Evolutionary conservation across 2,329 filamentous ascomycete genomes (phyloP).

Genomic region (Fusarium irregulare): DNA sequence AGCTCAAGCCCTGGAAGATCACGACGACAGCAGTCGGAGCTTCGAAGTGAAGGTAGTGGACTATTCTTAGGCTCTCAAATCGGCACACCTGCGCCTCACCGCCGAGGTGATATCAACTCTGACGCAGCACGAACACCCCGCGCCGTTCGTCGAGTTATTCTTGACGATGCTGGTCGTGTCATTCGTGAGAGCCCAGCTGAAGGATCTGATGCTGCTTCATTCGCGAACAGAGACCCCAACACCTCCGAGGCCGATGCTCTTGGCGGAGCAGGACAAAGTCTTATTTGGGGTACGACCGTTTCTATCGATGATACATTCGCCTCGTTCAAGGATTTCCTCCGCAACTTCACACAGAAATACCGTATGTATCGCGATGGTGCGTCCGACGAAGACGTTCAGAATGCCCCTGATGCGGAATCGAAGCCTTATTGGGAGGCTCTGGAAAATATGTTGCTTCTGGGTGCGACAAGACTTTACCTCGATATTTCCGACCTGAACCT

Average conservation of each 20-base stretch:
- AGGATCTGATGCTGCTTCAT: conserved; percentile 70
- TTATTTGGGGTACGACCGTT: conserved; percentile 98
- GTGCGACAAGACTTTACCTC: conserved; percentile 85
- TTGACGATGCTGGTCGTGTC: conserved; percentile 69
- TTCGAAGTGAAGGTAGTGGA: conserved; percentile 85
- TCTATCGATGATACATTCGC: conserved; percentile 90
- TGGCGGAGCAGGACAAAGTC: conserved; percentile 81
- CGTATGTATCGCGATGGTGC: conserved; percentile 91
- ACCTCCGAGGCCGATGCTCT: conserved; percentile 93
- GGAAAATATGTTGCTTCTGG: conserved; percentile 90
- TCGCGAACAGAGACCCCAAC: conserved; percentile 75
- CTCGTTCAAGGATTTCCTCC: conserved; percentile 90
- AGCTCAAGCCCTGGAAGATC: conserved; percentile 86
- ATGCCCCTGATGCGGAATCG: conserved; percentile 76
- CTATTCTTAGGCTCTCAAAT: conserved; percentile 79
- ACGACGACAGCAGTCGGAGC: conserved; percentile 72
- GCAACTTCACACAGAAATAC: conserved; percentile 93
- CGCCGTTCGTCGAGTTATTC: conserved; percentile 64
- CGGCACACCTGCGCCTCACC: conserved; percentile 63
- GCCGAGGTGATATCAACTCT: conserved; percentile 88
- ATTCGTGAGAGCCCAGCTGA: conserved; percentile 63
- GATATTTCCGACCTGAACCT: conserved; percentile 90
- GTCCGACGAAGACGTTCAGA: conserved; percentile 77
- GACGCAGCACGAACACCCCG: conserved; percentile 72
- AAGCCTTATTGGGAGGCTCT: conserved; percentile 88